These are phyloP conservation scores for Talaromyces ruber DNA, from an alignment of 495 filamentous ascomycete species.

Conservation along the genomic window DNA sequence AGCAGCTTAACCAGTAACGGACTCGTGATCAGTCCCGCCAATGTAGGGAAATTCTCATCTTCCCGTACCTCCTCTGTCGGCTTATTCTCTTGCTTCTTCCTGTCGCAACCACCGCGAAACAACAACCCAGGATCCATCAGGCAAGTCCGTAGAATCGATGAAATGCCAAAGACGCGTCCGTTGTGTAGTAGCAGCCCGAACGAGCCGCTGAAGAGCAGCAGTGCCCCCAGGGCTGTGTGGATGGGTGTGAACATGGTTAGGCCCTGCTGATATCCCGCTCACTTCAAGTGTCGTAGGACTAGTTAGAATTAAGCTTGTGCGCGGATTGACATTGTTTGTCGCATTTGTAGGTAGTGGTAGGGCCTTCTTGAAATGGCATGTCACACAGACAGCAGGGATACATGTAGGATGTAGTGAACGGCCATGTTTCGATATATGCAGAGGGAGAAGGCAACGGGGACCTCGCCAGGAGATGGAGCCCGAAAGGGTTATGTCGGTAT, in stretches of 20 bases:
- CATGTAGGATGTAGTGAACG: not conserved
- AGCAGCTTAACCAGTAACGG: conserved; percentile 29
- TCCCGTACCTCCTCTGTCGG: not conserved
- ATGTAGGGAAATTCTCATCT: conserved; percentile 35
- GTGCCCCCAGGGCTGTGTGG: conserved; percentile 45
- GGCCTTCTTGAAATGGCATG: not conserved
- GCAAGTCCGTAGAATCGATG: conserved; percentile 35
- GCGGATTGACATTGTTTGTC: not conserved
- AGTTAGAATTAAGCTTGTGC: not conserved
- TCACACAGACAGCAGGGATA: not conserved
- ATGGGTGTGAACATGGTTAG: conserved; percentile 49
- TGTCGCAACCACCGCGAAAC: not conserved
- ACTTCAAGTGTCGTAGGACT: not conserved
- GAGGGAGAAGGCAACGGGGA: not conserved
- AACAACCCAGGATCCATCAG: conserved; percentile 23
- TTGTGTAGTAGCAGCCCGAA: conserved; percentile 45
- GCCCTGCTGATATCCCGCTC: not conserved
- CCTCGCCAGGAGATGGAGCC: not conserved
- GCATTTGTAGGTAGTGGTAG: not conserved
- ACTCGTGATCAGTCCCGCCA: conserved; percentile 39
- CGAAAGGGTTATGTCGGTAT: not conserved
- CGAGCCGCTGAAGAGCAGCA: conserved; percentile 46
- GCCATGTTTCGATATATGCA: not conserved
- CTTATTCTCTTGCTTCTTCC: not conserved
- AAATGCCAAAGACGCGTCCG: conserved; percentile 47